A percentile compares a stretch with the other conserved stretches of the same genome.
Conservation (phyloP, 106 monocot genomes). For the Platanthera zijinensis region DNA sequence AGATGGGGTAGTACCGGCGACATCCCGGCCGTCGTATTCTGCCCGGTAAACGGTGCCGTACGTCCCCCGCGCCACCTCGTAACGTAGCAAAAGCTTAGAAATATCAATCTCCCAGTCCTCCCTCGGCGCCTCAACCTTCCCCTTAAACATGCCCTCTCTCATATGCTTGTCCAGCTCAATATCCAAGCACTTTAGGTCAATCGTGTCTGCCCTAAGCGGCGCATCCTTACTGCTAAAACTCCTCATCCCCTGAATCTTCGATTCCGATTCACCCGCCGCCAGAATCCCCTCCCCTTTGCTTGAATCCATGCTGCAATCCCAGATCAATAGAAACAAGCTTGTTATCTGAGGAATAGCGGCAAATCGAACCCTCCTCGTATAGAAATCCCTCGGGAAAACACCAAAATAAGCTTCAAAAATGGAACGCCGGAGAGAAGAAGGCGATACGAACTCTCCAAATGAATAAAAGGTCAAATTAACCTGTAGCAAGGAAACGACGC, state of each 20-base stretch:
- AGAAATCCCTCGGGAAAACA: no score
- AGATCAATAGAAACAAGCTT: no score
- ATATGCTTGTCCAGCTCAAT: conserved; percentile 62
- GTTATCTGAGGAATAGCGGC: no score
- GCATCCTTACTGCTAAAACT: conserved; percentile 50
- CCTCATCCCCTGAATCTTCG: conserved; percentile 34
- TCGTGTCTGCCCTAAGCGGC: conserved; percentile 67
- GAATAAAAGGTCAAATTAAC: no score
- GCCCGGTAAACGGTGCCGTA: conserved; percentile 69
- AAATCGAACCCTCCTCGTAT: no score
- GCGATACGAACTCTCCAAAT: no score
- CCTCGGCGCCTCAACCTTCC: conserved; percentile 19
- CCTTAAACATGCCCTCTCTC: conserved; percentile 48
- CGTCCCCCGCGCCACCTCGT: conserved; percentile 49
- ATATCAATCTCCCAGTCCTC: conserved; percentile 76
- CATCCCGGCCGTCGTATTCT: conserved; percentile 47
- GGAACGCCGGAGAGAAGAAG: no score
- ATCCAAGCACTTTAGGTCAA: conserved; percentile 79
- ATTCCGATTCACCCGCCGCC: conserved; percentile 9
- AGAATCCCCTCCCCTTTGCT: neutral
- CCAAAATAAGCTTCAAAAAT: no score
- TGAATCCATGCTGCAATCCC: no score
- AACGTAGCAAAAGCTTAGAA: conserved; percentile 42
- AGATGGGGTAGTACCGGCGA: conserved; percentile 37
- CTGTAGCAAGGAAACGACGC: no score